Evolutionary conservation across 2,329 filamentous ascomycete species (phyloP).

Genomic region (Fusarium denticulatum): DNA sequence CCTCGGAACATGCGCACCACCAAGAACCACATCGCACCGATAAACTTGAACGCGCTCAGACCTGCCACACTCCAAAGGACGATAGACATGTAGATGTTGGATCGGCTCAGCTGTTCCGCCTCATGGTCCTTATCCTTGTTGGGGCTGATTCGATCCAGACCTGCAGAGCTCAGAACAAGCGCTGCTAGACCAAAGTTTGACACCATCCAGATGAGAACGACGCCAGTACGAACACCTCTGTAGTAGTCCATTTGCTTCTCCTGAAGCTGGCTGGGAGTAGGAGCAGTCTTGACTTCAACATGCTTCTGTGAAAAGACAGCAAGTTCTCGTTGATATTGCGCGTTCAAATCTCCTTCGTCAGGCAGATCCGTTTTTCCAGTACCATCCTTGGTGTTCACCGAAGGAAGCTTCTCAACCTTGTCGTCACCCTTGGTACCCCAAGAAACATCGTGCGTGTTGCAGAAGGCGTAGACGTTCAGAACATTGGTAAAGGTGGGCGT

Average conservation of each 20-base stretch:
- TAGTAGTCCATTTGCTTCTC: slow-evolving; percentile 99
- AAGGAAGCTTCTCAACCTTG: slow-evolving; percentile 89
- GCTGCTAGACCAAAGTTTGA: slow-evolving; percentile 91
- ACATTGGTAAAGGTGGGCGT: slow-evolving; percentile 98
- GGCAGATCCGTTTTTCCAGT: slow-evolving; percentile 93
- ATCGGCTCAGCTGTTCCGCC: slow-evolving; percentile 63
- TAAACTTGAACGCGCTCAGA: slow-evolving; percentile 85
- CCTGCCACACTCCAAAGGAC: slow-evolving; percentile 90
- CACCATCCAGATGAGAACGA: slow-evolving; percentile 96
- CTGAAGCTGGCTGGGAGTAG: slow-evolving; percentile 63
- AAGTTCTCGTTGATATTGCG: slow-evolving; percentile 90
- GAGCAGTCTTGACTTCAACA: slow-evolving; percentile 73
- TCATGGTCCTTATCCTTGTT: slow-evolving; percentile 40
- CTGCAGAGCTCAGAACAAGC: slow-evolving; percentile 85
- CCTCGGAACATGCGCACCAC: slow-evolving; percentile 86
- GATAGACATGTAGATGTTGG: slow-evolving; percentile 85
- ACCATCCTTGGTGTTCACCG: slow-evolving; percentile 88
- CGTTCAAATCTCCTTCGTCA: slow-evolving; percentile 93
- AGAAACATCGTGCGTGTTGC: slow-evolving; percentile 98
- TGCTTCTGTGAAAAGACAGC: slow-evolving; percentile 78
- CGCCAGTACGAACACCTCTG: slow-evolving; percentile 90
- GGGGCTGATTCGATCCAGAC: slow-evolving; percentile 74
- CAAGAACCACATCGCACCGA: slow-evolving; percentile 92
- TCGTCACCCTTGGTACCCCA: slow-evolving; percentile 99
- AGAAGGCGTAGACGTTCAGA: slow-evolving; percentile 98